Evolutionary conservation across 108 stramenopile species (phyloP).

Genomic region (Cyclotella atomus): DNA sequence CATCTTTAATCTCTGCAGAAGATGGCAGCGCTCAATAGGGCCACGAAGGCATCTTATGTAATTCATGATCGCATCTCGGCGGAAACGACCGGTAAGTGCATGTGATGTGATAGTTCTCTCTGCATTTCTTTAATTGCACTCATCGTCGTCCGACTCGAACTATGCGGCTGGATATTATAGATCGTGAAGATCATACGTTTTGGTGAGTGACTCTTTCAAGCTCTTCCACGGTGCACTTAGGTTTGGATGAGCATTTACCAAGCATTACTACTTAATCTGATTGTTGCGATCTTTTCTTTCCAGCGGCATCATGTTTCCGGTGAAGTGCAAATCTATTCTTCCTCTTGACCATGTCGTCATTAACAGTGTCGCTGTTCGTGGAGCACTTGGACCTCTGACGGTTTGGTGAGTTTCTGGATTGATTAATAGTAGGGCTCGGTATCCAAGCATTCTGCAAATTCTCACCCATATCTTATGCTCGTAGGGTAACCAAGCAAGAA

Average conservation of each 20-base stretch:
- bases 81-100: constrained; percentile 67
- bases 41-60: constrained; percentile 79
- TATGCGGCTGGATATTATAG: constrained; percentile 38
- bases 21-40: constrained; percentile 83
- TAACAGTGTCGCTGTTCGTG: constrained; percentile 70
- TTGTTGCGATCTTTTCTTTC: not conserved
- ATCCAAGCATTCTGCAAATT: too few relatives aligned
- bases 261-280: not conserved
- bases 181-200: constrained; percentile 91
- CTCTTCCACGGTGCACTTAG: not conserved
- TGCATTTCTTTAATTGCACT: not conserved
- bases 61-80: constrained; percentile 77
- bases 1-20: too few relatives aligned
- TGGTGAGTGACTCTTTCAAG: constrained; percentile 68
- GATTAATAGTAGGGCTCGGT: too few relatives aligned
- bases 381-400: constrained; percentile 75
- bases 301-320: constrained; percentile 88
- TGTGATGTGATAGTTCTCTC: not conserved
- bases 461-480: not conserved
- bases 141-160: not conserved
- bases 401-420: constrained; percentile 55
- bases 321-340: constrained; percentile 76
- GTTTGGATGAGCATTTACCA: not conserved
- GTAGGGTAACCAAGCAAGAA: constrained; percentile 68
- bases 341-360: constrained; percentile 79